phyloP scores from a whole-genome alignment of 2,329 filamentous ascomycete genomes.

The Phyllosticta citrichinensis region DNA sequence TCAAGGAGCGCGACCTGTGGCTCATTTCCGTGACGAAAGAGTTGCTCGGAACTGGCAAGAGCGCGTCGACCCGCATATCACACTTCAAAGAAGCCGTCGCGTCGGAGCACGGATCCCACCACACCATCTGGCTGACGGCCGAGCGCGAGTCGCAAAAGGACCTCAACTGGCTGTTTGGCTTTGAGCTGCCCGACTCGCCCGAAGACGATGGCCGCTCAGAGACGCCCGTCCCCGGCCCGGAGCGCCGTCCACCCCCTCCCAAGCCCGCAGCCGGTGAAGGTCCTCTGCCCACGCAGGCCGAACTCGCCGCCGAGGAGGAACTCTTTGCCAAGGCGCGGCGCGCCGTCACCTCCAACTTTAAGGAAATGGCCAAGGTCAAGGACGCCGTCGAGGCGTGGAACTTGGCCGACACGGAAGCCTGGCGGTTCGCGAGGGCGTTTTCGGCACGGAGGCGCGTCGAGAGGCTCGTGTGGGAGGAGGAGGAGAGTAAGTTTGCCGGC shows the following conservation, averaged over 20 bases:
- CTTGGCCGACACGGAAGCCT: constrained; percentile 65
- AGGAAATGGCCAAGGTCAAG: constrained; percentile 24
- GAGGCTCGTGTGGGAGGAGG: constrained; percentile 57
- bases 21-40: constrained; percentile 60
- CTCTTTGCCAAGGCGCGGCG: constrained; percentile 45
- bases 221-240: constrained; percentile 49
- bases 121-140: constrained; percentile 74
- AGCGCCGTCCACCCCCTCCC: constrained; percentile 36
- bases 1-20: constrained; percentile 71
- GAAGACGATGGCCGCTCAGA: constrained; percentile 42
- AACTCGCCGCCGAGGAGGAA: constrained; percentile 44
- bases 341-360: constrained; percentile 27
- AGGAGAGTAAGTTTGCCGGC: constrained; percentile 55
- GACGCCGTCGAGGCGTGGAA: constrained; percentile 42
- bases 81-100: constrained; percentile 76
- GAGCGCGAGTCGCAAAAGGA: constrained; percentile 54
- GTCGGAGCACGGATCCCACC: constrained; percentile 41
- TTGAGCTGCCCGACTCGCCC: constrained; percentile 50
- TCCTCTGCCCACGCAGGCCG: constrained; percentile 42
- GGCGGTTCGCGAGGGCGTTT: constrained; percentile 63
- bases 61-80: constrained; percentile 55
- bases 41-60: constrained; percentile 53
- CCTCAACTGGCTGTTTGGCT: constrained; percentile 84
- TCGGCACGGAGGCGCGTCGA: constrained; percentile 54
- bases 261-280: constrained; percentile 36